Percentiles rank a stretch among this genome's conserved stretches.
These are phyloP conservation scores for Coffea humblotiana DNA, from an alignment of 305 asterid species.

Conservation along the genomic window DNA sequence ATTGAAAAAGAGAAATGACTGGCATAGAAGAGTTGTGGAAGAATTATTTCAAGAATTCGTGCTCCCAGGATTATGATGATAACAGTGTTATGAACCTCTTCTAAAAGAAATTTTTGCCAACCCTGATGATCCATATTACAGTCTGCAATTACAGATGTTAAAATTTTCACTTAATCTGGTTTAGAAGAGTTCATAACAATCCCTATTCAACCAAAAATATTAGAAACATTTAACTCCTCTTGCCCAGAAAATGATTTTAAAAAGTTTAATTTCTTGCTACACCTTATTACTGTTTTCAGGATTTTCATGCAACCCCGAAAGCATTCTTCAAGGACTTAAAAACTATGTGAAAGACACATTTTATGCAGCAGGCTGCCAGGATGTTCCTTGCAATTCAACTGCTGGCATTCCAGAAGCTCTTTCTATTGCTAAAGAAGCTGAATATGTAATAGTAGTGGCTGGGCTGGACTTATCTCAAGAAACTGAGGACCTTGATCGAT, in stretches of 20 bases:
- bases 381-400: slow-evolving; percentile 66
- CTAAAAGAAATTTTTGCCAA: neutral
- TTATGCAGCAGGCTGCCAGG: slow-evolving; percentile 71
- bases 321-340: slow-evolving; percentile 57
- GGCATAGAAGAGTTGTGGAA: neutral
- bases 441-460: slow-evolving; percentile 63
- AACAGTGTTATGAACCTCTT: neutral
- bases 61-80: neutral
- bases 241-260: neutral
- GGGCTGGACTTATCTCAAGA: slow-evolving; percentile 90
- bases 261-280: neutral
- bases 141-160: neutral
- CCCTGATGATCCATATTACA: neutral
- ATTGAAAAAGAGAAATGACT: neutral
- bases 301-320: slow-evolving; percentile 67
- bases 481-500: slow-evolving; percentile 83
- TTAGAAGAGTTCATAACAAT: neutral
- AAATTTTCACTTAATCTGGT: neutral
- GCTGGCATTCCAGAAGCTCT: slow-evolving; percentile 54
- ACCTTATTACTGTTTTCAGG: slow-evolving; percentile 38
- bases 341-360: slow-evolving; percentile 42
- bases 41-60: neutral
- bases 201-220: neutral
- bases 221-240: neutral
- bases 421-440: slow-evolving; percentile 57